Evolutionary conservation across 2,329 filamentous ascomycete species (phyloP), one percentile per base, ranked within the genome.

Genomic region (Acrodontium crateriforme): DNA sequence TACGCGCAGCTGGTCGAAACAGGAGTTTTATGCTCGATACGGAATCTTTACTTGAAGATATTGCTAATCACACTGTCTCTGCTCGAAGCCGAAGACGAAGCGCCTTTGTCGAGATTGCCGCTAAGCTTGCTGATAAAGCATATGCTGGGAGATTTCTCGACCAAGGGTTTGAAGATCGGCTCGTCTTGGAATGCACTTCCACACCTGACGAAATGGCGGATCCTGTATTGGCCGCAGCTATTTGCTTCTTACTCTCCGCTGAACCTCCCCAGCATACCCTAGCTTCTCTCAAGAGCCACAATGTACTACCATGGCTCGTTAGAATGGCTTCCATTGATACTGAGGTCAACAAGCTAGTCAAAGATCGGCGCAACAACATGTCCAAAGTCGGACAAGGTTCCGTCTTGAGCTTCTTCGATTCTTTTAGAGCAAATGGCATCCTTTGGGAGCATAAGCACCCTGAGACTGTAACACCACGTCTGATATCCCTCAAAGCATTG

Each of bases 71-170:
- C 16, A 49, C 49, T 8, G 40, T 34, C 3, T 55, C 54, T 18
- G 59, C 62, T 10, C 45, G 52, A 10, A 63, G 64, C 3, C 55
- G 59, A 18, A 58, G 62, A 34, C 60, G 69, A 23, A 67, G 56
- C 41, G 63, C 64, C 3, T 55, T 74, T 34, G 50, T 70, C 20
- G 67, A 73, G 29, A 50, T 75, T n/a, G 62, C 63, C 28, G 51
- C 49, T 15, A 71, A 67, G 38, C 52, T 74, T 31, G 40, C 55
- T 3, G 62, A 75, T 27, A 73, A 74, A 42, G 61, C 60, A 1
- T 84, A 80, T 41, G 59, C 71, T 16, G 62, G 64, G 11, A 74
- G 79, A 36, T 84, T 93, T 42, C 65, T 78, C 12, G 75, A 84
- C 36, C 75, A 82, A 39, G 71, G 73, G 5, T 71, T 78, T 31